These are phyloP conservation scores for Trypanosoma mega DNA, from an alignment of 208 protist species.

Conservation along the genomic window DNA sequence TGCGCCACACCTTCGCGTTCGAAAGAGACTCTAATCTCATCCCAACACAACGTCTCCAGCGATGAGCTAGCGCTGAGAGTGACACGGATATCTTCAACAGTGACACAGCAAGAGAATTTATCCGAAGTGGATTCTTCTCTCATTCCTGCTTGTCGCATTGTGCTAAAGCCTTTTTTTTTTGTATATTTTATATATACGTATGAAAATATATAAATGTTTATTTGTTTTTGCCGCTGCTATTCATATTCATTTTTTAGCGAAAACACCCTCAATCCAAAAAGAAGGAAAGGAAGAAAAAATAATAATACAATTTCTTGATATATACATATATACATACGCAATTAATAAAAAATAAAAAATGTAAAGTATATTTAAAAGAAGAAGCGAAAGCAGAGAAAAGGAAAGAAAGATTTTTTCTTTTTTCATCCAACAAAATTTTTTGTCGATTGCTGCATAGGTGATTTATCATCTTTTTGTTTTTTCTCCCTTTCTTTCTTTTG, in stretches of 20 bases:
- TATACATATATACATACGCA: background rate
- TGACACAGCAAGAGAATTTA: slow-evolving; percentile 48
- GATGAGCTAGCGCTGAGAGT: slow-evolving; percentile 10
- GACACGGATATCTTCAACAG: slow-evolving; percentile 50
- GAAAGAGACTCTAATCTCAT: slow-evolving; percentile 46
- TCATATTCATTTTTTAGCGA: background rate
- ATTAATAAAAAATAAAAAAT: background rate
- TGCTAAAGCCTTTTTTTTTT: background rate
- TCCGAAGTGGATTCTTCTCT: background rate
- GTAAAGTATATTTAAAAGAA: too few species aligned
- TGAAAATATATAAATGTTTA: background rate
- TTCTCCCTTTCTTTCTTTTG: background rate
- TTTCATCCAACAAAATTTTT: background rate
- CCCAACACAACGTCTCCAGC: slow-evolving; percentile 39
- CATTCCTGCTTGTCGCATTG: background rate
- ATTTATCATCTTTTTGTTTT: too few species aligned
- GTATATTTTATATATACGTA: background rate
- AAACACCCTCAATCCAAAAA: background rate
- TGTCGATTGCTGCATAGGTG: too few species aligned
- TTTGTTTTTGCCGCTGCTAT: background rate
- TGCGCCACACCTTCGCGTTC: slow-evolving; percentile 43
- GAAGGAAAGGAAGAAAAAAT: background rate
- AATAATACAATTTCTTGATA: too few species aligned
- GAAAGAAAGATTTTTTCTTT: background rate
- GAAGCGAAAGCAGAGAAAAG: too few species aligned